phyloP scores from a whole-genome alignment of 257 asterid species.

The Handroanthus guayacan region DNA sequence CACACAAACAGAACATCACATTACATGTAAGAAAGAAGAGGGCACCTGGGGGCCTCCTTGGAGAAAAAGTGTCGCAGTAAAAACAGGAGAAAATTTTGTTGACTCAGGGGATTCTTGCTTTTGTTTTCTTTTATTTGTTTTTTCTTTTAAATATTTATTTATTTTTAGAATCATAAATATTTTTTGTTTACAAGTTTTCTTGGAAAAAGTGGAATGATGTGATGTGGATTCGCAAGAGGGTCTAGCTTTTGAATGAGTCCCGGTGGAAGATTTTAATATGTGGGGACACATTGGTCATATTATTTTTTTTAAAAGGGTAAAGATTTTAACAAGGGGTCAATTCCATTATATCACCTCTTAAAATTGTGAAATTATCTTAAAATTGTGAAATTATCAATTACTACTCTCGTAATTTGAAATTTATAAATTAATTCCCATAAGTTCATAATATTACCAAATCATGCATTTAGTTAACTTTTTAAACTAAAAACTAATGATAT shows the following conservation, averaged over 20 bases:
- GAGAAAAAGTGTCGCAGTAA: background rate
- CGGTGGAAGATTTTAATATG: slow-evolving; percentile 7
- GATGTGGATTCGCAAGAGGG: slow-evolving; percentile 33
- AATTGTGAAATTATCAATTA: too few relatives aligned
- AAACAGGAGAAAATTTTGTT: slow-evolving; percentile 7
- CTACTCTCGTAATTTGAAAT: too few relatives aligned
- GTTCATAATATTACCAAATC: too few relatives aligned
- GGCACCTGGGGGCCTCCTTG: slow-evolving; percentile 26
- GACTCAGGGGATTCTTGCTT: background rate
- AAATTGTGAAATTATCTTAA: too few relatives aligned
- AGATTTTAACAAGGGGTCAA: background rate
- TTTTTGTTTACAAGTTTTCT: slow-evolving; percentile 24
- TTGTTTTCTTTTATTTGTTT: background rate
- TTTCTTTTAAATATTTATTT: background rate
- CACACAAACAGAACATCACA: slow-evolving; percentile 22
- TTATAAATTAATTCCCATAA: too few relatives aligned
- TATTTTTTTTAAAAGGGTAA: background rate
- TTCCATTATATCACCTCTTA: too few relatives aligned
- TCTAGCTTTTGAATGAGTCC: slow-evolving; percentile 18
- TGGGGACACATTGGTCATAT: background rate
- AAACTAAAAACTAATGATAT: too few relatives aligned
- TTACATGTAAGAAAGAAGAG: slow-evolving; percentile 31
- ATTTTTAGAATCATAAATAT: background rate
- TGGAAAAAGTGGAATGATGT: slow-evolving; percentile 24
- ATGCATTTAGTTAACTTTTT: too few relatives aligned